Evolutionary conservation across 1,284 basidiomycete genomes (phyloP).

Genomic region (Cutaneotrichosporon cavernicola): DNA sequence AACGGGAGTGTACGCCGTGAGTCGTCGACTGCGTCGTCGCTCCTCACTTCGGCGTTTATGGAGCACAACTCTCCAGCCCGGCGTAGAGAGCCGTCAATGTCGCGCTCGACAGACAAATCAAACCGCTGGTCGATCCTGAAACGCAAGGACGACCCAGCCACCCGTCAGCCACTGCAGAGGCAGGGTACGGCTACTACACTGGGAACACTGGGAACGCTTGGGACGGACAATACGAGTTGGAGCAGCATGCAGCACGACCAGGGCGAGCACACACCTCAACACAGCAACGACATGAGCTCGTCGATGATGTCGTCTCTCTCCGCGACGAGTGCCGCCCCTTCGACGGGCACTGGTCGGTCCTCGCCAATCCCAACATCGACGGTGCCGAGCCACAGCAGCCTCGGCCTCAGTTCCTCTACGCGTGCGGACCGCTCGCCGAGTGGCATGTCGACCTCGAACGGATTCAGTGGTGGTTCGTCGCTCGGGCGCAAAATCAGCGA

Average conservation of each 20-base stretch:
- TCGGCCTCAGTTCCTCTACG: neutral
- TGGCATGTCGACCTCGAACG: conserved; percentile 6
- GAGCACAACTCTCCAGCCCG: conserved; percentile 1
- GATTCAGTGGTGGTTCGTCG: conserved; percentile 16
- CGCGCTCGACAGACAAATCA: neutral
- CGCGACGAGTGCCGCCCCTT: neutral
- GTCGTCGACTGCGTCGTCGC: neutral
- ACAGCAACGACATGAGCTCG: conserved; percentile 12
- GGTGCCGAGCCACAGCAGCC: neutral
- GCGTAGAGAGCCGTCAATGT: conserved; percentile 6
- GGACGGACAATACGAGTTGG: conserved; percentile 10
- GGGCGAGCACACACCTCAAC: neutral
- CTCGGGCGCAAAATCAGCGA: conserved; percentile 22
- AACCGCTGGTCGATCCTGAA: conserved; percentile 14
- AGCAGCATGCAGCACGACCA: neutral
- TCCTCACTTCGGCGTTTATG: neutral
- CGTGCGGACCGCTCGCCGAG: neutral
- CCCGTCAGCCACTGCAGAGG: conserved; percentile 2
- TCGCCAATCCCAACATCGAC: neutral
- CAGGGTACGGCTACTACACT: conserved; percentile 22
- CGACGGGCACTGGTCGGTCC: neutral
- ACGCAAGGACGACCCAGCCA: conserved; percentile 1
- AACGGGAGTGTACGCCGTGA: conserved; percentile 3
- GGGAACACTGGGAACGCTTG: conserved; percentile 18
- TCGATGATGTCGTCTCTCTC: conserved; percentile 13